Percentiles rank a stretch among this genome's conserved stretches.
phyloP scores from a whole-genome alignment of 202 grass and related monocot species.

The Carex arenaria region DNA sequence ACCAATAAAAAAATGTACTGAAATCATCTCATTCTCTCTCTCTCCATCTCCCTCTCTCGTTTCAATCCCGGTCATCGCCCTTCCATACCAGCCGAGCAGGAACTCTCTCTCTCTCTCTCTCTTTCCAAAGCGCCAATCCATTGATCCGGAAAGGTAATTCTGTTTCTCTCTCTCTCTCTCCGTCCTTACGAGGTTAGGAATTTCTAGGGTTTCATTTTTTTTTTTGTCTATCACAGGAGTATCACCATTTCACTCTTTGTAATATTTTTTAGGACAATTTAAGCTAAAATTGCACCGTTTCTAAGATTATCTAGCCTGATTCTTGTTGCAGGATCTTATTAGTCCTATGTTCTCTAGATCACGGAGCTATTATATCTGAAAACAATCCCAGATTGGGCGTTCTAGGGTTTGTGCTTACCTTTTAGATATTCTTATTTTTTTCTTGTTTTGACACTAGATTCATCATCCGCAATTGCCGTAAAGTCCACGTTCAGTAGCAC shows the following conservation, averaged over 20 bases:
- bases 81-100: background rate
- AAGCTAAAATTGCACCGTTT: background rate
- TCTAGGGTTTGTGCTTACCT: conserved; percentile 21
- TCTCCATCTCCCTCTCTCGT: conserved; percentile 2
- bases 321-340: background rate
- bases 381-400: conserved; percentile 11
- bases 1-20: background rate
- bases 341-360: background rate
- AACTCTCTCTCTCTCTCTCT: conserved; percentile 10
- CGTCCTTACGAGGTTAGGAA: background rate
- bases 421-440: background rate
- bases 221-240: background rate
- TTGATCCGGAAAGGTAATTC: conserved; percentile 17
- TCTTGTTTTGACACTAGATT: background rate
- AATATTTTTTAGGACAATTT: background rate
- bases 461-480: background rate
- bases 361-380: background rate
- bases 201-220: conserved; percentile 3
- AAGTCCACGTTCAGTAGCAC: background rate
- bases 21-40: conserved; percentile 16
- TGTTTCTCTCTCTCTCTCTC: background rate
- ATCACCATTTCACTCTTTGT: background rate
- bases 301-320: background rate
- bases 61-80: conserved; percentile 21
- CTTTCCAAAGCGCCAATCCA: background rate